A percentile compares a stretch with the other conserved stretches of the same genome.
These are phyloP conservation scores for Farysia itapuensis DNA, from an alignment of 1,284 basidiomycete species.

Conservation along the genomic window DNA sequence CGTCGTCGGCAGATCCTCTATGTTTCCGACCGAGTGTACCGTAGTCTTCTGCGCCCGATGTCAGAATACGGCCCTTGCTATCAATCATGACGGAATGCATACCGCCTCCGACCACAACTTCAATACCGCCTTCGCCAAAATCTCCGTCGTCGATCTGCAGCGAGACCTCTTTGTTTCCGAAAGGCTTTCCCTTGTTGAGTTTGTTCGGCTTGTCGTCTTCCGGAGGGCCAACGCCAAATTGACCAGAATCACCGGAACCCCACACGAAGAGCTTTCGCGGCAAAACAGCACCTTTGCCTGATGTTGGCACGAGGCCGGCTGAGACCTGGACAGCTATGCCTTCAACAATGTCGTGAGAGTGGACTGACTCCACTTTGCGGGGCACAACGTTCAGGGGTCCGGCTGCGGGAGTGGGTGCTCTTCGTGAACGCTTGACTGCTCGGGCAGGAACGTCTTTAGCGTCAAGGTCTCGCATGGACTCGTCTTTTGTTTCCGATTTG, in stretches of 20 bases:
- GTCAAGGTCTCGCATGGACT: slow-evolving; percentile 17
- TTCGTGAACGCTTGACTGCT: slow-evolving; percentile 21
- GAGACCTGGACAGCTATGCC: slow-evolving; percentile 9
- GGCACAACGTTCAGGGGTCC: slow-evolving; percentile 40
- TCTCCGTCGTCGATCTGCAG: slow-evolving; percentile 44
- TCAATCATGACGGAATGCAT: slow-evolving; percentile 58
- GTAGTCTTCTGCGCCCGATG: slow-evolving; percentile 89
- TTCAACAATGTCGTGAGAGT: slow-evolving; percentile 13
- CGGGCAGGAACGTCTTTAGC: slow-evolving; percentile 20
- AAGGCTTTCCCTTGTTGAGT: slow-evolving; percentile 50
- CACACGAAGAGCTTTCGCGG: slow-evolving; percentile 56
- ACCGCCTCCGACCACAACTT: slow-evolving; percentile 51
- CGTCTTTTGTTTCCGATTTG: too few relatives aligned
- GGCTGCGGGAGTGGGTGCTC: slow-evolving; percentile 29
- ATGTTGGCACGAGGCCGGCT: not conserved
- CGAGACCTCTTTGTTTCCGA: slow-evolving; percentile 47
- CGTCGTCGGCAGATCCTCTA: slow-evolving; percentile 69
- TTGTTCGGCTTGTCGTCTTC: slow-evolving; percentile 56
- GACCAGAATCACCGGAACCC: slow-evolving; percentile 57
- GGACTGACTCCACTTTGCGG: slow-evolving; percentile 19
- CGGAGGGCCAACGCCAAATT: slow-evolving; percentile 54
- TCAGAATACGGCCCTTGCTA: slow-evolving; percentile 58
- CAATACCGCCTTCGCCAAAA: slow-evolving; percentile 46
- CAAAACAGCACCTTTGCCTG: slow-evolving; percentile 28
- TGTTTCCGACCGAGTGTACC: slow-evolving; percentile 73